These are phyloP conservation scores for Cardamine resedifolia DNA, from an alignment of 345 rosid genomes.

Conservation along the genomic window DNA sequence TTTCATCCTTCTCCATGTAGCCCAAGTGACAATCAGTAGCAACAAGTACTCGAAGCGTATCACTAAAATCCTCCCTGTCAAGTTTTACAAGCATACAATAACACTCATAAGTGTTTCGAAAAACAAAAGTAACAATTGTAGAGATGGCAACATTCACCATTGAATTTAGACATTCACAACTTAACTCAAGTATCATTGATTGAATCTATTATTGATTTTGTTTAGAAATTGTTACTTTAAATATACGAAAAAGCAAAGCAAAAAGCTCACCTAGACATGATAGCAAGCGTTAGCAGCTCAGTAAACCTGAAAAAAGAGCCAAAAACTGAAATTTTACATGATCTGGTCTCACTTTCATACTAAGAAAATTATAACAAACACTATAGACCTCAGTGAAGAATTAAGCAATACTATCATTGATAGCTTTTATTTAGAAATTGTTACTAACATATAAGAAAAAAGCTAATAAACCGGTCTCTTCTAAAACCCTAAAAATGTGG, in stretches of 20 bases:
- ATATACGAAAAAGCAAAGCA: background rate
- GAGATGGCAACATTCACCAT: constrained; percentile 1
- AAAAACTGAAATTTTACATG: background rate
- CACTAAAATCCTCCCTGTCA: constrained; percentile 59
- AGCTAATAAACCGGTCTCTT: background rate
- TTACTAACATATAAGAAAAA: background rate
- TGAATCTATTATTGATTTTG: background rate
- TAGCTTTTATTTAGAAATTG: background rate
- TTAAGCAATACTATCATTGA: background rate
- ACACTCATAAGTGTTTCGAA: background rate
- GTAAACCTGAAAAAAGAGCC: constrained; percentile 19
- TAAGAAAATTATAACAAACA: background rate
- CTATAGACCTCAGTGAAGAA: background rate
- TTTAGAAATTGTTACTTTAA: background rate
- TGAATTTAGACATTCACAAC: background rate
- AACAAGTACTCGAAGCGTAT: constrained; percentile 77
- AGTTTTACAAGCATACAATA: constrained; percentile 12
- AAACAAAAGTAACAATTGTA: background rate
- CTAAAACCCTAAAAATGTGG: constrained; percentile 25
- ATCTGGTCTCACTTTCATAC: background rate
- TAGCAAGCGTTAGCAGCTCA: constrained; percentile 21
- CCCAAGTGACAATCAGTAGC: constrained; percentile 97
- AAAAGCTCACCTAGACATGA: constrained; percentile 38
- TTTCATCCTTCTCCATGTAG: constrained; percentile 97
- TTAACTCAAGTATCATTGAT: background rate